A percentile compares a stretch with the other conserved stretches of the same genome.
Conservation (phyloP, 1,139 yeast genomes). For the Suhomyces ambrosiae region DNA sequence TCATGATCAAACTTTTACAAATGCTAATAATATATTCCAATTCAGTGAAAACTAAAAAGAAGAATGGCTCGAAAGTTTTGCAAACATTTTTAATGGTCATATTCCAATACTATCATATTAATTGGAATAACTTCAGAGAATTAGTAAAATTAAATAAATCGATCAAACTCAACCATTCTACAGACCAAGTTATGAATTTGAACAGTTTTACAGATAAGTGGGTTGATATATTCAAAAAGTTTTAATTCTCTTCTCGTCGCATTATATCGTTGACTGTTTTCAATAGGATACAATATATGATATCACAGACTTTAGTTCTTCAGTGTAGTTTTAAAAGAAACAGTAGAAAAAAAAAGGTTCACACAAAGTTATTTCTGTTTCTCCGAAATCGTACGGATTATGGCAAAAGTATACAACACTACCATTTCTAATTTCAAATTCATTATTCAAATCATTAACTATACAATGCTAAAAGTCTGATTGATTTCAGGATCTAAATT, state of each 20-base stretch:
- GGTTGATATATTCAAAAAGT: slow-evolving; percentile 29
- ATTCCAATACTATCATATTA: slow-evolving; percentile 45
- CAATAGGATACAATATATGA: slow-evolving; percentile 6
- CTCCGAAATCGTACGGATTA: too few species aligned
- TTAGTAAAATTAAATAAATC: slow-evolving; percentile 38
- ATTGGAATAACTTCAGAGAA: slow-evolving; percentile 43
- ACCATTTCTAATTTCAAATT: too few species aligned
- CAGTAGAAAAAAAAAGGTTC: too few species aligned
- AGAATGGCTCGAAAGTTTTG: slow-evolving; percentile 34
- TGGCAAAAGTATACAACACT: too few species aligned
- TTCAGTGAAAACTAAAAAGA: slow-evolving; percentile 35
- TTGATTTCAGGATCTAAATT: too few species aligned
- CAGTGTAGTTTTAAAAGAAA: too few species aligned
- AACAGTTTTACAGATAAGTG: slow-evolving; percentile 44
- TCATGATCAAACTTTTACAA: slow-evolving; percentile 36
- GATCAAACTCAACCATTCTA: slow-evolving; percentile 40
- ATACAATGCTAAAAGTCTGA: too few species aligned
- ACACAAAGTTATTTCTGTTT: too few species aligned
- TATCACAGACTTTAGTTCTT: too few species aligned
- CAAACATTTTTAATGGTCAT: slow-evolving; percentile 40
- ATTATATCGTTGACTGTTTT: not conserved
- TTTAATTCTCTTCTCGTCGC: slow-evolving; percentile 9
- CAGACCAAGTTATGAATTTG: slow-evolving; percentile 37
- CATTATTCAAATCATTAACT: too few species aligned
- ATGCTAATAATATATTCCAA: slow-evolving; percentile 40